phyloP scores from a whole-genome alignment of 768 basidiomycete species.

The Hypsizygus marmoreus region DNA sequence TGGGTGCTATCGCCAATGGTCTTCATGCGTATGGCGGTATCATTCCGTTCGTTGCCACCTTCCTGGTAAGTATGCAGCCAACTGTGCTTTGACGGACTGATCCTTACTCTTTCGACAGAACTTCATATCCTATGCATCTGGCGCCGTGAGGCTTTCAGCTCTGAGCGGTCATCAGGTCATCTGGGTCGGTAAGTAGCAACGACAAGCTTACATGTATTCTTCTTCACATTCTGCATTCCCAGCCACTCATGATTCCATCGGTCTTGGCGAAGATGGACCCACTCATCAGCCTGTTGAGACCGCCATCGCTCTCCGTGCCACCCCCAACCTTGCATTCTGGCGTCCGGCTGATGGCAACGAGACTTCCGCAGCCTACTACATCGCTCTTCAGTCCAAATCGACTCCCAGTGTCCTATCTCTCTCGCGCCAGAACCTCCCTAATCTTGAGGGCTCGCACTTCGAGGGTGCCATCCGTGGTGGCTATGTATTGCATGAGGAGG shows the following conservation, averaged over 20 bases:
- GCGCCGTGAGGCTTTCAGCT: constrained; percentile 89
- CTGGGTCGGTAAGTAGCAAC: constrained; percentile 84
- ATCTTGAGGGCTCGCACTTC: constrained; percentile 85
- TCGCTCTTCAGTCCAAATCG: constrained; percentile 69
- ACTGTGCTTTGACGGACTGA: background rate
- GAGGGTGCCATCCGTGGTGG: constrained; percentile 84
- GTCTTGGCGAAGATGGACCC: constrained; percentile 91
- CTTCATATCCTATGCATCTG: constrained; percentile 92
- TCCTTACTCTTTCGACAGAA: constrained; percentile 49
- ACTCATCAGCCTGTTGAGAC: constrained; percentile 97
- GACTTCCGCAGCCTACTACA: constrained; percentile 89
- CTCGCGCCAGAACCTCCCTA: constrained; percentile 90
- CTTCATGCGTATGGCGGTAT: constrained; percentile 87
- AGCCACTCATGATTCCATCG: constrained; percentile 96
- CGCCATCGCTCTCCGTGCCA: constrained; percentile 81
- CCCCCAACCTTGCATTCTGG: constrained; percentile 92
- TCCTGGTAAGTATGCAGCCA: constrained; percentile 57
- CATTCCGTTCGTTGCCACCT: constrained; percentile 89
- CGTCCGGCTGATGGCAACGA: constrained; percentile 95
- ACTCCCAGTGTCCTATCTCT: constrained; percentile 86
- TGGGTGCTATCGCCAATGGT: constrained; percentile 96
- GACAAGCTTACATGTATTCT: too few relatives aligned
- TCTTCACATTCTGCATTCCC: too few relatives aligned
- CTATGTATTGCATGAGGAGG: constrained; percentile 84
- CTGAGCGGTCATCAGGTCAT: constrained; percentile 89